Evolutionary conservation across 2,329 filamentous ascomycete species (phyloP).

Genomic region (Trichoderma harzianum): DNA sequence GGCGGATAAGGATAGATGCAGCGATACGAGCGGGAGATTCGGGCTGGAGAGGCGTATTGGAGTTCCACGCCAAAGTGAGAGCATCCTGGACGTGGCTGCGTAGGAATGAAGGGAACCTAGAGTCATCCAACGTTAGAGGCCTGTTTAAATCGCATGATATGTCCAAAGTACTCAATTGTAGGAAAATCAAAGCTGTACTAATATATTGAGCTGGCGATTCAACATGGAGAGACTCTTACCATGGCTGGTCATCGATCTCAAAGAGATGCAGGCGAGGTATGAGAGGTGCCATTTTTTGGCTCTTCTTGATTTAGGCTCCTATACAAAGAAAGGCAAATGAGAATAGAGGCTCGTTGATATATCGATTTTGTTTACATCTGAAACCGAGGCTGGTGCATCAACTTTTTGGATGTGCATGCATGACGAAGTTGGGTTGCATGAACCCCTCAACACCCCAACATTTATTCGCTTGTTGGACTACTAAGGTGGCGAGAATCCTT

Average conservation of each 20-base stretch:
- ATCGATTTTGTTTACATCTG: neutral
- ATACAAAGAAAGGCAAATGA: accelerated
- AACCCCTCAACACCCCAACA: neutral
- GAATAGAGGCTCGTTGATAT: neutral
- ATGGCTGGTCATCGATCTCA: constrained; percentile 65
- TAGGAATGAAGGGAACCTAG: constrained; percentile 57
- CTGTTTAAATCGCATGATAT: neutral
- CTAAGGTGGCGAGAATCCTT: neutral
- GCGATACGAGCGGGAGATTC: constrained; percentile 58
- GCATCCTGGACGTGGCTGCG: constrained; percentile 63
- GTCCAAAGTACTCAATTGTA: neutral
- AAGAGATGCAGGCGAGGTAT: constrained; percentile 61
- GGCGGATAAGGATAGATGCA: constrained; percentile 51
- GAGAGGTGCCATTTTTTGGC: constrained; percentile 42
- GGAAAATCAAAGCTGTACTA: neutral
- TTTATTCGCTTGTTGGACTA: neutral
- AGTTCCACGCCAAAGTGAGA: constrained; percentile 57
- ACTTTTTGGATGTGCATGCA: neutral
- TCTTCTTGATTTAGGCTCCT: neutral
- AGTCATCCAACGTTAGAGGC: neutral
- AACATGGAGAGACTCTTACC: constrained; percentile 40
- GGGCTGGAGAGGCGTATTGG: constrained; percentile 55
- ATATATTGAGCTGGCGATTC: neutral
- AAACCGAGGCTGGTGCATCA: neutral
- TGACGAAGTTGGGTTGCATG: neutral